Base-by-base conservation (phyloP, 1,284 basidiomycete species). In the Pseudozyma flocculosa region DNA sequence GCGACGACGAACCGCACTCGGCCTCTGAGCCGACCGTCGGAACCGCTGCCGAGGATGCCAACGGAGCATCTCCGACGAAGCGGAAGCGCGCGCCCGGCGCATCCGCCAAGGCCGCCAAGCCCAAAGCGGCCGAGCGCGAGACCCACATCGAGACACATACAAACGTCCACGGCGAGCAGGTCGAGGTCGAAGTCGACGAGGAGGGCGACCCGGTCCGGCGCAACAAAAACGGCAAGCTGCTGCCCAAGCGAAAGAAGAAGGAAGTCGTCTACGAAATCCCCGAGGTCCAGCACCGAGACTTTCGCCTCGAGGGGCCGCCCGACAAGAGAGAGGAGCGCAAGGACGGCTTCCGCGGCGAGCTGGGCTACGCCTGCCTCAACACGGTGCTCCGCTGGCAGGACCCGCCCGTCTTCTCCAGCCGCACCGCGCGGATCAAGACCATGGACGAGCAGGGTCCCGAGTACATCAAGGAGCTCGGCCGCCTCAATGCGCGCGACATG, bases 371-470 rank as follows among this genome's bases (percentile, higher is more conserved):
- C 1, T 92, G 90, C 72, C 78, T 92, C 42, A 92, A 92, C 72
- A 91, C 90, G 0, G 81, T 92, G 22, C 79, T 92, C 4, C 83
- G 90, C 43, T 86, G 83, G 54, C 82, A 82, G 61, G 87, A 86
- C 54, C 87, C 88, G 8, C 81, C 83, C 13, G 79, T 89, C 21
- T 92, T 92, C 68, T 89, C 88, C 70, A 87, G 85, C 2, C 81
- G 88, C 55, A 90, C 85, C 84, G 86, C 78, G 52, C 85, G 88
- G 42, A 86, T 90, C 40, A 85, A 88, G 43, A 87, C 88, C 41
- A 85, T 92, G 48, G 83, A 85, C 64, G 89, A 90, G 71, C 87
- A 90, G 61, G 90, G 90, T 4, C 81, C 89, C 48, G 87, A 88
- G 3, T 87, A 85, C 79, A 86, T 87, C 22, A 90, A 89, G 75